phyloP scores from a whole-genome alignment of 805 yeast species.

The Lachancea dasiensis region DNA sequence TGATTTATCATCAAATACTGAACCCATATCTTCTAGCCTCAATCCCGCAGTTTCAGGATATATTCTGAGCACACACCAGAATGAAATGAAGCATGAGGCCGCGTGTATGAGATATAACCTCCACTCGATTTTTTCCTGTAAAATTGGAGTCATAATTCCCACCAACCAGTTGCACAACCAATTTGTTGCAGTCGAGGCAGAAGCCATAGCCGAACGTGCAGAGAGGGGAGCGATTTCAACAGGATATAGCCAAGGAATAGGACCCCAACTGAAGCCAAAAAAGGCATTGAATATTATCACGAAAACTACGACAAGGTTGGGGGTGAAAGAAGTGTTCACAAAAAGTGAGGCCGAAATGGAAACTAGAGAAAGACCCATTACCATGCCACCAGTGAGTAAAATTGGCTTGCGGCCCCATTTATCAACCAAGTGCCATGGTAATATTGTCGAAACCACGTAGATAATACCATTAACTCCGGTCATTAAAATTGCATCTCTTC shows the following conservation, averaged over 20 bases:
- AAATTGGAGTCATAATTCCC: constrained; percentile 85
- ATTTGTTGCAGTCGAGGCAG: constrained; percentile 83
- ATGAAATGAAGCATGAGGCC: constrained; percentile 64
- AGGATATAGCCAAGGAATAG: constrained; percentile 85
- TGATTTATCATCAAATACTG: constrained; percentile 69
- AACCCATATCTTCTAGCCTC: constrained; percentile 85
- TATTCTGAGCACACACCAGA: constrained; percentile 60
- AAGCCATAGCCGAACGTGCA: constrained; percentile 85
- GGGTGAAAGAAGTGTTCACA: constrained; percentile 47
- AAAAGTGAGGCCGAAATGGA: constrained; percentile 58
- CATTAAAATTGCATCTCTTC: constrained; percentile 82
- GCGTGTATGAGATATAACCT: constrained; percentile 79
- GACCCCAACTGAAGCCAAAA: constrained; percentile 92
- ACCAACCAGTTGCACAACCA: constrained; percentile 92
- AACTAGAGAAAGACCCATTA: constrained; percentile 70
- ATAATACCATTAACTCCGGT: constrained; percentile 72
- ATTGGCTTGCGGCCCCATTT: constrained; percentile 90
- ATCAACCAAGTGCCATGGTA: constrained; percentile 90
- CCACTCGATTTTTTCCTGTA: constrained; percentile 74
- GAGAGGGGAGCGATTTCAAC: constrained; percentile 81
- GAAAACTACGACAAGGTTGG: constrained; percentile 64
- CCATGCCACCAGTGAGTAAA: constrained; percentile 66
- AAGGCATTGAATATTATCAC: constrained; percentile 77
- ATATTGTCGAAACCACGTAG: constrained; percentile 62
- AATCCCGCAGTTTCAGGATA: constrained; percentile 93